Evolutionary conservation across 768 basidiomycete species (phyloP), one percentile per base, ranked within the genome.

Genomic region (Suillus ampliporus): DNA sequence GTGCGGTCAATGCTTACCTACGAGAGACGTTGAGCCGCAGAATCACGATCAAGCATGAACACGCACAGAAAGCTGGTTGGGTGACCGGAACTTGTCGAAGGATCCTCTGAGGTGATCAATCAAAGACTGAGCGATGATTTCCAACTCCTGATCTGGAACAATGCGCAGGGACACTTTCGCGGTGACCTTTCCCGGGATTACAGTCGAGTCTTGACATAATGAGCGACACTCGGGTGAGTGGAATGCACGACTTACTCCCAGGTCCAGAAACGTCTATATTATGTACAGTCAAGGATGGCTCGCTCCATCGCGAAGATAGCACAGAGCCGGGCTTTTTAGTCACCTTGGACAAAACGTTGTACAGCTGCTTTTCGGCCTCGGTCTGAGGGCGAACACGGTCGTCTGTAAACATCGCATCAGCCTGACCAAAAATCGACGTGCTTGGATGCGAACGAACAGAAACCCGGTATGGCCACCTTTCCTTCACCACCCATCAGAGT

Each of bases 121-220:
- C 17, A 99, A 77, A 10, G 84, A 78, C 17, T 78, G 78, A 4
- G 88, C 85, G 63, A 97, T 88, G 5, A 79, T 82, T 8, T 90
- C 85, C 5, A 96, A 77, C 60, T 89, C 85, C 75, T 99, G 97
- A 71, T 99, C 94, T 2, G 97, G 97, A 0, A 99, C 97, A 67
- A 98, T 91, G 14, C 97, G 92, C 62, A 99, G 75, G 5, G 94
- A 97, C 7, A 98, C 83, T 65, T 92, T 89, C 1, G 95, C 87
- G n/a, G 84, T 86, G 31, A 97, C 94, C 10, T 80, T 83, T 1
- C 88, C 86, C 0, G 97, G 95, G 50, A 99, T 99, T 62, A 98
- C 88, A 1, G 97, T 97, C 4, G 90, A 80, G 72, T 93, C 92
- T 94, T 56, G 23, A 31, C 8, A 11, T 38, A 17, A 60, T 19